phyloP scores from a whole-genome alignment of 352 stramenopile species.

The Phytopythium delawarense region DNA sequence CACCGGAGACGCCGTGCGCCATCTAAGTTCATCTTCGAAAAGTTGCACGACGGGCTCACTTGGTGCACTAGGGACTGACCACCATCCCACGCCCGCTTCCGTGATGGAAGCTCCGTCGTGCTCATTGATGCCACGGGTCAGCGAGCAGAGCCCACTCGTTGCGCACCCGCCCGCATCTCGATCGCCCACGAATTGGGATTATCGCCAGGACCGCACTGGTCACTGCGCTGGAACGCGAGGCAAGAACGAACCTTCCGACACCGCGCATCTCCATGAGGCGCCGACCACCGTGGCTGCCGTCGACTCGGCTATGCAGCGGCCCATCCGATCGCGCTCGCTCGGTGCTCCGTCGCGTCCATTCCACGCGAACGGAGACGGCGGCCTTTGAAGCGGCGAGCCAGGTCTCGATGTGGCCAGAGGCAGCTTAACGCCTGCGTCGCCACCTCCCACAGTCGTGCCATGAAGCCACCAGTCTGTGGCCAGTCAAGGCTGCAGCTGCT shows the following conservation, averaged over 20 bases:
- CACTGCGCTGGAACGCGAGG: neutral
- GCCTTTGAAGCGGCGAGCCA: neutral
- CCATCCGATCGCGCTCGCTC: neutral
- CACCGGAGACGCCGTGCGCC: neutral
- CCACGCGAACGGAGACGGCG: neutral
- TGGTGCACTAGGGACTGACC: neutral
- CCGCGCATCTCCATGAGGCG: neutral
- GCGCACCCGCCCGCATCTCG: neutral
- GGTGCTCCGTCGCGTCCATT: neutral
- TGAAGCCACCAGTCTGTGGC: constrained; percentile 1
- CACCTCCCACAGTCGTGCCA: neutral
- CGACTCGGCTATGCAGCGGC: neutral
- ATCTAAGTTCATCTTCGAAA: neutral
- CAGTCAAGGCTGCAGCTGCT: neutral
- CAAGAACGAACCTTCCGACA: neutral
- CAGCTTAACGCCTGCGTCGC: too few relatives aligned
- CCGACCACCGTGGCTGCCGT: neutral
- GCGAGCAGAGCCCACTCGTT: neutral
- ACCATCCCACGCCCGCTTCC: neutral
- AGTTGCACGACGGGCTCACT: neutral
- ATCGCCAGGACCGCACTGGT: neutral
- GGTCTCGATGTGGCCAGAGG: neutral
- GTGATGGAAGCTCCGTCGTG: too few relatives aligned
- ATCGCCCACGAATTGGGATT: neutral
- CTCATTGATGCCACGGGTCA: neutral